These are phyloP conservation scores for Thielaviopsis euricoi DNA, from an alignment of 2,329 filamentous ascomycete genomes.

Conservation along the genomic window DNA sequence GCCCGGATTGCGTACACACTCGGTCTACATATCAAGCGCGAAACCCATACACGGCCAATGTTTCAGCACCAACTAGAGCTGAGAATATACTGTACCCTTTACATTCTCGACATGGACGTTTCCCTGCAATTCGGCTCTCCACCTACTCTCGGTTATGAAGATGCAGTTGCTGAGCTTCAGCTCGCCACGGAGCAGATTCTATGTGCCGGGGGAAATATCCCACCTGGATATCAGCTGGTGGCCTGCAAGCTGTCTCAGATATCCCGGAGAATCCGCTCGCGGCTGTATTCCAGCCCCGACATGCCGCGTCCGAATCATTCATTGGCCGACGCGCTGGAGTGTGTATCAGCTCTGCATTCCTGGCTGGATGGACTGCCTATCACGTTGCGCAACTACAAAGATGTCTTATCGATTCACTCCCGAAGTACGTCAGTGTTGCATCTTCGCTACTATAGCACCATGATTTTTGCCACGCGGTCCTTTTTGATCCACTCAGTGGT, in stretches of 20 bases:
- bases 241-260: slow-evolving; percentile 15
- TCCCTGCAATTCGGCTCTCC: slow-evolving; percentile 17
- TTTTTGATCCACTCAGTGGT: slow-evolving; percentile 16
- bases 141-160: slow-evolving; percentile 14
- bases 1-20: slow-evolving; percentile 16
- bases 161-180: slow-evolving; percentile 2
- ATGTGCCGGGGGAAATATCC: slow-evolving; percentile 16
- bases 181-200: slow-evolving; percentile 14
- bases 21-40: slow-evolving; percentile 15
- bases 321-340: slow-evolving; percentile 13
- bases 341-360: slow-evolving; percentile 11
- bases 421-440: slow-evolving; percentile 16
- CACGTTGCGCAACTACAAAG: slow-evolving; percentile 14
- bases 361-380: slow-evolving; percentile 16
- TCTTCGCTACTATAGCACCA: slow-evolving; percentile 10
- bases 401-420: slow-evolving; percentile 14
- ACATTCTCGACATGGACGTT: slow-evolving; percentile 16
- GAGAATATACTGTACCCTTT: slow-evolving; percentile 16
- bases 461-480: slow-evolving; percentile 11
- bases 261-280: slow-evolving; percentile 13
- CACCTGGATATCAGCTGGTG: slow-evolving; percentile 15
- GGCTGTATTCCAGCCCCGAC: background rate
- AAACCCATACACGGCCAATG: slow-evolving; percentile 14
- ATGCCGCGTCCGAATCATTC: slow-evolving; percentile 5
- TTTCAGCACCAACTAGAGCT: slow-evolving; percentile 16